Conservation (phyloP, 1,284 basidiomycete genomes). For the Uromyces viciae-fabae region DNA sequence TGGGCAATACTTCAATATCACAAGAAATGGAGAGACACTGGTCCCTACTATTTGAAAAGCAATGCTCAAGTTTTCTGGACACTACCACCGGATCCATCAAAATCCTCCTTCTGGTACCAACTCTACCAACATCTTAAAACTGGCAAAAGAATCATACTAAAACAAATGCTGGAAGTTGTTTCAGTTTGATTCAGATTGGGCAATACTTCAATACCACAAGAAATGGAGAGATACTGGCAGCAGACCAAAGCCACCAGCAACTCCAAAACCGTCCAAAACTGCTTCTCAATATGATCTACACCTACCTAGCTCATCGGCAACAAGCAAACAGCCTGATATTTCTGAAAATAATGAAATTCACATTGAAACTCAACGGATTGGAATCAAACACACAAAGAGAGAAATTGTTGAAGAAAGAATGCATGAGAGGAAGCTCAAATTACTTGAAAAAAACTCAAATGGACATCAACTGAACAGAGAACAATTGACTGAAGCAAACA, state of each 20-base stretch:
- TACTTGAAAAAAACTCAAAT: not conserved
- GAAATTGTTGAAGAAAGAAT: not conserved
- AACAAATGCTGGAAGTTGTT: not conserved
- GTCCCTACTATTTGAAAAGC: not conserved
- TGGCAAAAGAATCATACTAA: not conserved
- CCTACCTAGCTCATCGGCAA: too few relatives aligned
- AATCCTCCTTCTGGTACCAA: not conserved
- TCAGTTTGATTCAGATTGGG: not conserved
- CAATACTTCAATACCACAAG: not conserved
- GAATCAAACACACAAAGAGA: not conserved
- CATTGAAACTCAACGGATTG: not conserved
- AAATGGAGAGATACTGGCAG: slow-evolving; percentile 14
- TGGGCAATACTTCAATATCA: not conserved
- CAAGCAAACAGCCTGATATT: too few relatives aligned
- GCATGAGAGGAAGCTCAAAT: not conserved
- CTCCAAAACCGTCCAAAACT: too few relatives aligned
- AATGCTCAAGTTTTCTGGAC: not conserved
- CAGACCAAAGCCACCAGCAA: too few relatives aligned
- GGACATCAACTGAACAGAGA: not conserved
- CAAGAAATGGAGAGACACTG: not conserved
- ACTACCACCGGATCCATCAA: not conserved
- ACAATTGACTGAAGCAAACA: not conserved
- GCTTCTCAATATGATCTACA: too few relatives aligned
- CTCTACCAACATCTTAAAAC: not conserved
- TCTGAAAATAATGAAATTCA: too few relatives aligned